Conservation (phyloP, 202 grass and related monocot species). For the Zizania palustris region DNA sequence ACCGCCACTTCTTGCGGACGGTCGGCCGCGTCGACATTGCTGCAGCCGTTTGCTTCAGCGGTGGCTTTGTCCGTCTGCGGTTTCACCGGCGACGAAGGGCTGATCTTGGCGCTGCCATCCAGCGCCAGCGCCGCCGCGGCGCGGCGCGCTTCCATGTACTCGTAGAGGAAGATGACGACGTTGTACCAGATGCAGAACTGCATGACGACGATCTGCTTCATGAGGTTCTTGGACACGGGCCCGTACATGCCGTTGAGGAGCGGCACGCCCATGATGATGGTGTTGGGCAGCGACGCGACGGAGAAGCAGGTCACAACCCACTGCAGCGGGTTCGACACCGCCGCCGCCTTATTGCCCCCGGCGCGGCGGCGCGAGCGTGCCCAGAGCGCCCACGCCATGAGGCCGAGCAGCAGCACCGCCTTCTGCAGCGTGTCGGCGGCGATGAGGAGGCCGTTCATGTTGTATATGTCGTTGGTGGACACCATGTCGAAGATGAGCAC, state of each 20-base stretch:
- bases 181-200: constrained; percentile 87
- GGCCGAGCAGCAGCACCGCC: constrained; percentile 56
- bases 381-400: constrained; percentile 56
- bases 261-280: constrained; percentile 90
- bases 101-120: constrained; percentile 24
- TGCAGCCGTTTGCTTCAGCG: not conserved
- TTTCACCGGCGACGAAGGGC: not conserved
- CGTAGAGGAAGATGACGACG: constrained; percentile 83
- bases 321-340: constrained; percentile 40
- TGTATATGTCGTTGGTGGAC: constrained; percentile 74
- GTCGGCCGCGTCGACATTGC: not conserved
- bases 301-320: constrained; percentile 88
- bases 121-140: not conserved
- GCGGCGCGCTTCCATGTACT: constrained; percentile 58
- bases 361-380: not conserved
- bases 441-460: constrained; percentile 70
- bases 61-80: not conserved
- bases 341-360: not conserved
- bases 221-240: constrained; percentile 43
- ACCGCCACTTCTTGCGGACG: constrained; percentile 36
- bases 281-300: constrained; percentile 76
- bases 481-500: constrained; percentile 85
- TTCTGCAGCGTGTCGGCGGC: constrained; percentile 88
- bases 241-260: constrained; percentile 91
- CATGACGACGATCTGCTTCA: constrained; percentile 89